A percentile compares a stretch with the other conserved stretches of the same genome.
phyloP scores from a whole-genome alignment of 2,329 filamentous ascomycete genomes.

The Hypoxylon sp. region DNA sequence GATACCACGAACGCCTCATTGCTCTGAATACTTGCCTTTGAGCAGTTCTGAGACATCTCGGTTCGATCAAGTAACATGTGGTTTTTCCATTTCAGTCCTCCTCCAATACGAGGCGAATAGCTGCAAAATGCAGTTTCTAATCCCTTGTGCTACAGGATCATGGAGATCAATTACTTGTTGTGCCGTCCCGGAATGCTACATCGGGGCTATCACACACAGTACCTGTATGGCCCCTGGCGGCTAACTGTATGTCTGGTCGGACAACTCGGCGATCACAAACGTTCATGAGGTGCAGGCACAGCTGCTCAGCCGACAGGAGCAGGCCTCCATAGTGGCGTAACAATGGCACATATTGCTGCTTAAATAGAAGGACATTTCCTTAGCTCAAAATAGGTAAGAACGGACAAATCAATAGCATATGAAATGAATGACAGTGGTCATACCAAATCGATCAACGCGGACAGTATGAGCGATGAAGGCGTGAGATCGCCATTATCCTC shows the following conservation, averaged over 20 bases:
- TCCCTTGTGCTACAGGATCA: slow-evolving; percentile 10
- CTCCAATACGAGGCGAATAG: neutral
- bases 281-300: slow-evolving; percentile 25
- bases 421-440: neutral
- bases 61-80: neutral
- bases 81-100: neutral
- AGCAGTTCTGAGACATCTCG: neutral
- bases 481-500: slow-evolving; percentile 9
- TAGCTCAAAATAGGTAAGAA: neutral
- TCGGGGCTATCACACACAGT: slow-evolving; percentile 5
- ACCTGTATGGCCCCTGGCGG: slow-evolving; percentile 9
- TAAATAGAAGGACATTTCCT: neutral
- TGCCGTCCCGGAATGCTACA: slow-evolving; percentile 18
- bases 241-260: slow-evolving; percentile 24
- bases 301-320: slow-evolving; percentile 1
- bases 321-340: slow-evolving; percentile 3
- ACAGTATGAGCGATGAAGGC: slow-evolving; percentile 14
- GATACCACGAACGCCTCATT: neutral
- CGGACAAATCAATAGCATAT: neutral
- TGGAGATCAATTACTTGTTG: slow-evolving; percentile 15
- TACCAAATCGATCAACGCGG: neutral
- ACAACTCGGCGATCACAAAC: slow-evolving; percentile 4
- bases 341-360: neutral
- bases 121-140: slow-evolving; percentile 2
- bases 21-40: neutral